These are phyloP conservation scores for Casuarina equisetifolia DNA, from an alignment of 306 rosid species.

Conservation along the genomic window DNA sequence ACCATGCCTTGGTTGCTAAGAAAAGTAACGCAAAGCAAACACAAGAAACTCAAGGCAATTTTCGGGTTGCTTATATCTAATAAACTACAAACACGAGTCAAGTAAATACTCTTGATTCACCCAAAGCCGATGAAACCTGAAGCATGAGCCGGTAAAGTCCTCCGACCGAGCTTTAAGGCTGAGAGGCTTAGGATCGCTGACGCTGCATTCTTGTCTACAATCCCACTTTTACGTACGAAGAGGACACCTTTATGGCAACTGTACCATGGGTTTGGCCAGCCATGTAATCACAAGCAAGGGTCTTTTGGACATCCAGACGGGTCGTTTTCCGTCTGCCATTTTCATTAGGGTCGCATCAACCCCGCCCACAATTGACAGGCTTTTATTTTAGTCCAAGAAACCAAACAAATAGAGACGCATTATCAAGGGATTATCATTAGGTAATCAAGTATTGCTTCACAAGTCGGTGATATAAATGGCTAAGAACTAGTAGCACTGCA, in stretches of 20 bases:
- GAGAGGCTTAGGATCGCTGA: conserved; percentile 29
- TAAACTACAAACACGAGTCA: neutral
- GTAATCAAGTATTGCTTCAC: conserved; percentile 5
- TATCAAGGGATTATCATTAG: conserved; percentile 22
- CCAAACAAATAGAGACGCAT: conserved; percentile 13
- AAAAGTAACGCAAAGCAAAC: neutral
- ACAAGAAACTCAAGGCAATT: neutral
- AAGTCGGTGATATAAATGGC: conserved; percentile 40
- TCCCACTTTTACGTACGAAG: conserved; percentile 28
- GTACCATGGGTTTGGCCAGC: conserved; percentile 24
- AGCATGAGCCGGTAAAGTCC: conserved; percentile 16
- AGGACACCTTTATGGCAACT: conserved; percentile 30
- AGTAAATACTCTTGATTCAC: neutral
- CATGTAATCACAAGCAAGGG: conserved; percentile 21
- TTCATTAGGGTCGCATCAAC: conserved; percentile 14
- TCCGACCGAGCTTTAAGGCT: conserved; percentile 17
- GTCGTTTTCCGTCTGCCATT: neutral
- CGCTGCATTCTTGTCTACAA: conserved; percentile 26
- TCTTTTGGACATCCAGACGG: conserved; percentile 20
- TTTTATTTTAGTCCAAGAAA: conserved; percentile 29
- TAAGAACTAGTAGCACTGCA: conserved; percentile 14
- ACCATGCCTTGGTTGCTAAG: neutral
- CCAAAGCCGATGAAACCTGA: conserved; percentile 14
- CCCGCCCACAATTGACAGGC: conserved; percentile 26
- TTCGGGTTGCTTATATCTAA: neutral